Evolutionary conservation across 2,329 filamentous ascomycete species (phyloP).

Genomic region (Neurospora sp.): DNA sequence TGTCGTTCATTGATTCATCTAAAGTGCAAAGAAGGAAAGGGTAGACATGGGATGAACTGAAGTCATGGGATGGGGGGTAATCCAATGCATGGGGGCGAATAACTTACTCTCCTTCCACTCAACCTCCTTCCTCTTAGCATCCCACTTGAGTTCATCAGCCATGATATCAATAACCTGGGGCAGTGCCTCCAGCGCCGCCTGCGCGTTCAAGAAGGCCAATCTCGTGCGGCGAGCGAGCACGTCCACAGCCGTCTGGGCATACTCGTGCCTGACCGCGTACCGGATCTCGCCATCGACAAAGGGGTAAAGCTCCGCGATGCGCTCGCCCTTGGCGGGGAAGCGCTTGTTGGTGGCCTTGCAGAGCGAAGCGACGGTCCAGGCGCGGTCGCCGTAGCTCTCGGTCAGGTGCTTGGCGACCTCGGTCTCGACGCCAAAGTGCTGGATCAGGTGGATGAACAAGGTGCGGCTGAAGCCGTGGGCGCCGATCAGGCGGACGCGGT

Average conservation of each 20-base stretch:
- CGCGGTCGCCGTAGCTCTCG: constrained; percentile 81
- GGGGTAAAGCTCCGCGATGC: constrained; percentile 72
- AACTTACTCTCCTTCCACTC: constrained; percentile 71
- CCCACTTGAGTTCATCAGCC: constrained; percentile 75
- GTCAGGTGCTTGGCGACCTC: constrained; percentile 85
- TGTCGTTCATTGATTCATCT: background rate
- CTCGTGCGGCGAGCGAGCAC: constrained; percentile 77
- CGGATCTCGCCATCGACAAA: constrained; percentile 88
- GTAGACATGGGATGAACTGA: background rate
- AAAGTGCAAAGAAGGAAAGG: background rate
- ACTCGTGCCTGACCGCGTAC: constrained; percentile 81
- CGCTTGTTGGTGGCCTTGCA: constrained; percentile 67
- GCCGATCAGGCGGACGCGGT: constrained; percentile 62
- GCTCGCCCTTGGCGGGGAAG: constrained; percentile 74
- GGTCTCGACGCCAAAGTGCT: constrained; percentile 86
- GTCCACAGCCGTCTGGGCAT: constrained; percentile 83
- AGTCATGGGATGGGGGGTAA: too few relatives aligned
- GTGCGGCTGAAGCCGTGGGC: constrained; percentile 79
- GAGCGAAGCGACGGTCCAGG: constrained; percentile 80
- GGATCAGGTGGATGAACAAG: constrained; percentile 89
- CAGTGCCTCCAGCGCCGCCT: constrained; percentile 78
- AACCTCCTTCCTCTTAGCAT: constrained; percentile 56
- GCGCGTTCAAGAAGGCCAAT: constrained; percentile 82
- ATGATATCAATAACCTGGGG: constrained; percentile 84
- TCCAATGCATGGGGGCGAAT: too few relatives aligned